Evolutionary conservation across 2,329 filamentous ascomycete genomes (phyloP), one percentile per base, ranked within the genome.

Genomic region (Phaeoacremonium minimum): DNA sequence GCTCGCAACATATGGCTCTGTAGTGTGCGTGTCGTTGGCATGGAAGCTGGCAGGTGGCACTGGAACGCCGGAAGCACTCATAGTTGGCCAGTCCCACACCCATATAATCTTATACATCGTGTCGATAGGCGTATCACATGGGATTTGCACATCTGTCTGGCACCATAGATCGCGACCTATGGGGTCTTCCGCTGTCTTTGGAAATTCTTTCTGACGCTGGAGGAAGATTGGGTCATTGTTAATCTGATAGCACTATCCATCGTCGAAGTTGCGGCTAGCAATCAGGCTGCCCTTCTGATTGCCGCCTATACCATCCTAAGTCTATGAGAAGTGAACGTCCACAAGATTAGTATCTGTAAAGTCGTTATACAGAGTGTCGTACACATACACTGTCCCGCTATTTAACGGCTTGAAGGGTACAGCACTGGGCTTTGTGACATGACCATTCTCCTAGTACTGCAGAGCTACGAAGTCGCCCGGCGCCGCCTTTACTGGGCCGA

Each of bases 71-170:
- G 60, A 52, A 33, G 57, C 38, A 47, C 59, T 57, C 22, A 78
- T 67, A 13, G 77, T 81, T 4, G 84, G 83, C 87, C 88, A 97
- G 58, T 94, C 84, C 91, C 91, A 97, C 30, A 95, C 83, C 91
- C 90, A 97, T 69, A 95, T 94, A 35, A 95, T 63, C 4, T 88
- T 90, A 56, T 89, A 87, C 16, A 73, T 71, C 20, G 80, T 75
- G 30, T 79, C 78, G 9, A 68, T 58, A 13, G 73, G 58, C 31
- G 78, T 66, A 47, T 84, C 74, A 4, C 67, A 53, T 1, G 91
- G 91, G 13, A 97, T 66, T 50, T 80, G 71, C 34, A 95, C 67
- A 52, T 91, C 82, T 26, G 81, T 82, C 60, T 96, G 90, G 63
- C 91, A 97, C 66, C 73, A 81, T 34, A 89, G 68, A 49, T 83